Conservation (phyloP, 2,329 filamentous ascomycete species). For the Bipolaris cookei region DNA sequence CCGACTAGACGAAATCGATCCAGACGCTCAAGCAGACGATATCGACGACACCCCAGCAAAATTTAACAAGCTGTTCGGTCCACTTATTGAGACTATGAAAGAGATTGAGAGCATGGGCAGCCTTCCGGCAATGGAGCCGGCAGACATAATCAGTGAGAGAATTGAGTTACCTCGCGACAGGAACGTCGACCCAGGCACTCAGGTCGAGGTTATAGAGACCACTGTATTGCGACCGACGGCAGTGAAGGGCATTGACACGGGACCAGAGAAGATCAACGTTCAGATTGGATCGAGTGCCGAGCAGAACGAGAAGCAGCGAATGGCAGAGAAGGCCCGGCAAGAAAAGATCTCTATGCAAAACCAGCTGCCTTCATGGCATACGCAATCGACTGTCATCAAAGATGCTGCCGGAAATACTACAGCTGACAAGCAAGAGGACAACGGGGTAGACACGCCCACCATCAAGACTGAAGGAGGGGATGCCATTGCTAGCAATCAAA, state of each 20-base stretch:
- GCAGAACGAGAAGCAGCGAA: slow-evolving; percentile 70
- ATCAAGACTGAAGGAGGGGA: slow-evolving; percentile 56
- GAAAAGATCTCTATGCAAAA: slow-evolving; percentile 72
- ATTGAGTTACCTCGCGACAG: slow-evolving; percentile 71
- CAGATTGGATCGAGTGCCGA: slow-evolving; percentile 71
- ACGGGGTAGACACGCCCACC: slow-evolving; percentile 42
- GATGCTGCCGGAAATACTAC: slow-evolving; percentile 55
- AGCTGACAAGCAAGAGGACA: slow-evolving; percentile 47
- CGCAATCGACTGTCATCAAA: slow-evolving; percentile 67
- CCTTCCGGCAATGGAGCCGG: slow-evolving; percentile 76
- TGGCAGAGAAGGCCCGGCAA: slow-evolving; percentile 68
- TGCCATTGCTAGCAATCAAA: slow-evolving; percentile 59
- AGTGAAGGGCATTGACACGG: slow-evolving; percentile 71
- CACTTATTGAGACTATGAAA: slow-evolving; percentile 69
- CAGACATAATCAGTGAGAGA: slow-evolving; percentile 68
- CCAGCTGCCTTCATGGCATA: slow-evolving; percentile 73
- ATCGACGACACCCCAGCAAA: slow-evolving; percentile 52
- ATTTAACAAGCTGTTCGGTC: slow-evolving; percentile 79
- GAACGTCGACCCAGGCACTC: slow-evolving; percentile 67
- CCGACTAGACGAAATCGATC: slow-evolving; percentile 55
- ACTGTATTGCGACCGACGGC: slow-evolving; percentile 66
- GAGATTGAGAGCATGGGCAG: slow-evolving; percentile 74
- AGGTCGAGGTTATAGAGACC: slow-evolving; percentile 64
- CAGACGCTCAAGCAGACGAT: slow-evolving; percentile 37
- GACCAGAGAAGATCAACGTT: slow-evolving; percentile 72